Base-by-base conservation (phyloP, 768 basidiomycete species). In the Lentinus brumalis region DNA sequence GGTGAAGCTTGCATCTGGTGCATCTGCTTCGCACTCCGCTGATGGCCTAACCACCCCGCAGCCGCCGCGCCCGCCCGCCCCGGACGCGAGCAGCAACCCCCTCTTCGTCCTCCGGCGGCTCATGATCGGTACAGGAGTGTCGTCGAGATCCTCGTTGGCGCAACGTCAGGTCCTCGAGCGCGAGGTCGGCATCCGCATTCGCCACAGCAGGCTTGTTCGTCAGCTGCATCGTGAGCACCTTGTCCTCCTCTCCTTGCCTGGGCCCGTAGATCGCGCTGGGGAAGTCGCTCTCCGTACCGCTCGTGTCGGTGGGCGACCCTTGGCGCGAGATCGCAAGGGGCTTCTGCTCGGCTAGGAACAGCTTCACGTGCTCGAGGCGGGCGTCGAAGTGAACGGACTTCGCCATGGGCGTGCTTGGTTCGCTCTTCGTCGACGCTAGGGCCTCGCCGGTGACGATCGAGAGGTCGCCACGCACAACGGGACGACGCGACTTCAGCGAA, bases 371-470 rank as follows among this genome's bases (percentile, higher is more conserved):
- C 74, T 97, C 96, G 55, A 98, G 84, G 70, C 95, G 86, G 5
- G 88, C 73, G 75, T 96, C 92, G 62, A 99, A 99, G 69, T 97
- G 94, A 9, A 99, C 96, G 29, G 86, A 87, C 73, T 97, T 96
- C 64, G 84, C 80, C 5, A 83, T 87, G 0, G 96, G 96, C 3
- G 94, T 95, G 3, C 77, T 80, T 0, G 96, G 96, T 59, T 87
- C 91, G 73, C 90, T 93, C 76, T 87, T 85, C 68, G 79, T 81
- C 60, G 78, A 76, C 45, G 69, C 26, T 32, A 77, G 76, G 50
- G 74, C 54, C 5, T 61, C 59, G 18, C 66, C 70, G 29, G 85
- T 84, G 66, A 86, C 71, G 53, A 89, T 80, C 2, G 83, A 78
- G 14, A 89, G 73, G 50, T 76, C 77, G 56, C 78, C 79, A 56